Percentiles rank a stretch among this genome's conserved stretches.
Conservation (phyloP, 805 yeast species). For the Wickerhamomyces silvicola region DNA sequence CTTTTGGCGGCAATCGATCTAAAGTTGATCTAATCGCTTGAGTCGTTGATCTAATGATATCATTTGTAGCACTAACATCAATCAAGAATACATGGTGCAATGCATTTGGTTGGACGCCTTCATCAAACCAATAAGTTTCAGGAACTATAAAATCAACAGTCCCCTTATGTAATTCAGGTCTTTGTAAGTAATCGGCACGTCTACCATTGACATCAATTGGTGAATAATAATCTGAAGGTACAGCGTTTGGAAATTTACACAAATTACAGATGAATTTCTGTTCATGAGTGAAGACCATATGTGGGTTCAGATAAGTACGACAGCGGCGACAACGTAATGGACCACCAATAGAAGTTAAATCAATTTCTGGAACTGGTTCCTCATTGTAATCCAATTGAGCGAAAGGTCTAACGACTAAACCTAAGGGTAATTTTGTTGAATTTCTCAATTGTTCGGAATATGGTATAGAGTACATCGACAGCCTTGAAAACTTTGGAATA, state of each 20-base stretch:
- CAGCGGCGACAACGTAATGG: constrained; percentile 92
- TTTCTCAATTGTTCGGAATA: constrained; percentile 60
- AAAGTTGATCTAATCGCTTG: constrained; percentile 62
- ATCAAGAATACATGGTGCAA: constrained; percentile 67
- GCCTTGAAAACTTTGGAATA: constrained; percentile 70
- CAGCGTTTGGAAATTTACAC: constrained; percentile 69
- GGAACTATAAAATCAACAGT: constrained; percentile 85
- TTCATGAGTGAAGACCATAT: constrained; percentile 57
- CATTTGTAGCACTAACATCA: constrained; percentile 61
- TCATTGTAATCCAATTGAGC: constrained; percentile 49
- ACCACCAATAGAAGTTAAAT: constrained; percentile 47
- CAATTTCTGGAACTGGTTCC: constrained; percentile 60
- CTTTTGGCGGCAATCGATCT: constrained; percentile 10
- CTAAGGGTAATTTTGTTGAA: constrained; percentile 72
- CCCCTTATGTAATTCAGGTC: constrained; percentile 78
- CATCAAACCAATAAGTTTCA: constrained; percentile 52
- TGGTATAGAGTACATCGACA: constrained; percentile 82
- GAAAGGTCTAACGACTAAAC: constrained; percentile 78
- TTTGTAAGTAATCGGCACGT: constrained; percentile 52
- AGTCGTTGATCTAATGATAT: constrained; percentile 55
- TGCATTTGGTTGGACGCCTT: constrained; percentile 34
- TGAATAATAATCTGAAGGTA: constrained; percentile 61
- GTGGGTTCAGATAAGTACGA: constrained; percentile 83
- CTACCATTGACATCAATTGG: constrained; percentile 55
- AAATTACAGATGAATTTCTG: constrained; percentile 75